phyloP scores from a whole-genome alignment of 177 flowering plant species.

The Vitis hybrid region DNA sequence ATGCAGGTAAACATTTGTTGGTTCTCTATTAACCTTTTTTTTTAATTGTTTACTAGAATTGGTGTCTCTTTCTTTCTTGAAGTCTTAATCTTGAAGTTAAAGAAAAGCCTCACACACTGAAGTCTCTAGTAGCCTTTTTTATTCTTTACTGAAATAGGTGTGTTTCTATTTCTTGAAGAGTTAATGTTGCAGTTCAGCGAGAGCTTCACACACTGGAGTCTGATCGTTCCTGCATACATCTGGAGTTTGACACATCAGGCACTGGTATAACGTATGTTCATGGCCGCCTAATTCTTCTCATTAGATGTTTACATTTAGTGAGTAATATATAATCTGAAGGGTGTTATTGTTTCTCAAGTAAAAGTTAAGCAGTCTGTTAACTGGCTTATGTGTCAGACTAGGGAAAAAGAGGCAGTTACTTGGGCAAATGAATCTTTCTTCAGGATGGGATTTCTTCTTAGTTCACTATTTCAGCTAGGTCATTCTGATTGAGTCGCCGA shows the following conservation, averaged over 20 bases:
- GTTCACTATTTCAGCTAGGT: no score
- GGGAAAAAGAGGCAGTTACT: no score
- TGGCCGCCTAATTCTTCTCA: background rate
- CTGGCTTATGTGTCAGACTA: no score
- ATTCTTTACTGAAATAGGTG: background rate
- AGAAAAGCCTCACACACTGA: slow-evolving; percentile 80
- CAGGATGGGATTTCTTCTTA: no score
- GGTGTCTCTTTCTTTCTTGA: slow-evolving; percentile 10
- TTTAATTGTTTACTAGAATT: slow-evolving; percentile 4
- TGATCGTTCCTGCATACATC: slow-evolving; percentile 86
- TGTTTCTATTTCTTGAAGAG: slow-evolving; percentile 42
- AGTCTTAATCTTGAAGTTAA: slow-evolving; percentile 66
- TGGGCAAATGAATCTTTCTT: no score
- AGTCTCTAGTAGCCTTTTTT: slow-evolving; percentile 3
- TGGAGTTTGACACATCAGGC: slow-evolving; percentile 80
- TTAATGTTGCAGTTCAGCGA: slow-evolving; percentile 65
- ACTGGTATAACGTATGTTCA: slow-evolving; percentile 69
- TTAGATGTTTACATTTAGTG: no score
- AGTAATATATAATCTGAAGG: background rate
- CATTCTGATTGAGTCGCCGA: no score
- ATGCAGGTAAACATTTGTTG: slow-evolving; percentile 56
- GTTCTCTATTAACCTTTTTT: background rate
- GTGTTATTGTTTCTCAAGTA: background rate
- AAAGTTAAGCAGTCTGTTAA: no score
- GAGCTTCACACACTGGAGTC: slow-evolving; percentile 90